Percentiles rank a stretch among this genome's conserved stretches.
phyloP scores from a whole-genome alignment of 2,329 filamentous ascomycete species.

The Lecanoromycetidae sp. region DNA sequence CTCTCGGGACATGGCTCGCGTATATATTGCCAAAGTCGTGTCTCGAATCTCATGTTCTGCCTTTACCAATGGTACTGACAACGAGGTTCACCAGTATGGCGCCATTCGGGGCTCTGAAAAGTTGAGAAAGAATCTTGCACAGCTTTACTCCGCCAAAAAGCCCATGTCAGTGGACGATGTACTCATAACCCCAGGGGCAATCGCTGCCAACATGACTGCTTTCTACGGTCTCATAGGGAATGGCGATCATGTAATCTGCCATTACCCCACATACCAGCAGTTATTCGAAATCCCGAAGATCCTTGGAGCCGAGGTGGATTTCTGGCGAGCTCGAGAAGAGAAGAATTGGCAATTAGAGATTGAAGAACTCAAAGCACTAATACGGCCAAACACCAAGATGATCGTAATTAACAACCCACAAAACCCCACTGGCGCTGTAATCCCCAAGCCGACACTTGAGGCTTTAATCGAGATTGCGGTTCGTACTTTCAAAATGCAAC shows the following conservation, averaged over 20 bases:
- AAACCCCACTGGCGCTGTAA: constrained; percentile 66
- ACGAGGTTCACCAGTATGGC: no score
- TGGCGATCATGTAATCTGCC: constrained; percentile 73
- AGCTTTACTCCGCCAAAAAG: constrained; percentile 49
- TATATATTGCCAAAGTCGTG: no score
- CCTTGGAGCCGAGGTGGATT: constrained; percentile 61
- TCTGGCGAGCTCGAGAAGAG: constrained; percentile 58
- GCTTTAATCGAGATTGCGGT: constrained; percentile 53
- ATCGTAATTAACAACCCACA: constrained; percentile 64
- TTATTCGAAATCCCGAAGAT: constrained; percentile 63
- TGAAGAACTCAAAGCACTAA: constrained; percentile 50
- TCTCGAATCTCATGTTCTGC: no score
- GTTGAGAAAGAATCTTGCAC: constrained; percentile 52
- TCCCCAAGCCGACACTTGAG: constrained; percentile 49
- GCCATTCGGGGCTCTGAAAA: constrained; percentile 55
- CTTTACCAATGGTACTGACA: no score
- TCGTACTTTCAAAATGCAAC: no score
- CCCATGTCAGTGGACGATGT: constrained; percentile 49
- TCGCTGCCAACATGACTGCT: constrained; percentile 70
- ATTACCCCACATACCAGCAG: constrained; percentile 80
- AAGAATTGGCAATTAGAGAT: constrained; percentile 57
- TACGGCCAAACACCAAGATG: constrained; percentile 54
- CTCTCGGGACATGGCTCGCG: no score
- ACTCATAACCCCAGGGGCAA: constrained; percentile 67
- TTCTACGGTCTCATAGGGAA: constrained; percentile 60